Base-by-base conservation (phyloP, 441 rosid species). In the Populus hybrid region DNA sequence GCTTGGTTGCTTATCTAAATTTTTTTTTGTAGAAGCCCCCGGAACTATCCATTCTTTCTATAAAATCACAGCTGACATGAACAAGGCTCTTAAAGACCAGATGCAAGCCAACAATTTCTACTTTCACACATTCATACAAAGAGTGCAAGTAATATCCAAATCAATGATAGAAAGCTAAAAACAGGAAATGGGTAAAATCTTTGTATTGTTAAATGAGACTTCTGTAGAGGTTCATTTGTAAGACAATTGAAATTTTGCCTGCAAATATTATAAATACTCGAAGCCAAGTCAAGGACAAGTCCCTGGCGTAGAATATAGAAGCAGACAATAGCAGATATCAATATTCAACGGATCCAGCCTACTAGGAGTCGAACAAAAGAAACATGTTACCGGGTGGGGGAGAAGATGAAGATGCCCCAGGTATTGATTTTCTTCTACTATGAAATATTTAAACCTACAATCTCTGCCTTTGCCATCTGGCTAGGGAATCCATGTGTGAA, bases 341-440 rank as follows among this genome's bases (percentile, higher is more conserved):
- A 2, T 42, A 42, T 42, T 42, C 50, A 42, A 42, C 50, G 14
- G 14, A 42, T 12, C 57, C 57, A 46, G 57, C 57, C 57, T 11
- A 46, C 6, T 46, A 50, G 2, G 32, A 23, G 10, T 28, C 12
- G 5, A 34, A 69, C 5, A 35, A 18, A 69, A 34, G 36, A 69
- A 35, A 50, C 59, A 50, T 50, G 59, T 50, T 50, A 50, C n/a
- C 1, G 14, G 38, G 23, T 1, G 9, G 10, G 21, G 21, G 20
- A 14, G 21, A 74, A 35, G 46, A 34, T 21, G 57, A 36, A 26
- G 34, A 8, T 21, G 23, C 63, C 75, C 23, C 24, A 20, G 32
- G 36, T 20, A 71, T 64, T 64, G 71, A 71, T 77, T 77, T 75
- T 65, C 36, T 32, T 42, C 46, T 65, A 23, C 20, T 42, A 0